Conservation (phyloP, 495 filamentous ascomycete genomes). For the Xylaria intraflava region DNA sequence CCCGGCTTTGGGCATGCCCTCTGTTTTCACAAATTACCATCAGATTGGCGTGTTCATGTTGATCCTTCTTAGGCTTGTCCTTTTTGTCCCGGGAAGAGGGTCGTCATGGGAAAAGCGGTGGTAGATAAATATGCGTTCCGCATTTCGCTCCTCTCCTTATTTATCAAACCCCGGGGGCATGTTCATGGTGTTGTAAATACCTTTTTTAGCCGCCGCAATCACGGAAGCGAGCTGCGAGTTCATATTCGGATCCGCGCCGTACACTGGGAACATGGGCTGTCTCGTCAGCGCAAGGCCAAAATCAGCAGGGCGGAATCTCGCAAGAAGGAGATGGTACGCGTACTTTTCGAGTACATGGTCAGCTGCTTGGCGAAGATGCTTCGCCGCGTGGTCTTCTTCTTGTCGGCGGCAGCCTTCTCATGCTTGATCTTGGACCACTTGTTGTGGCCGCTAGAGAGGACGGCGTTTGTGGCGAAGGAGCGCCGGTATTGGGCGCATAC, state of each 20-base stretch:
- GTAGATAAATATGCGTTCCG: too few species aligned
- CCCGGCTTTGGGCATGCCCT: constrained; percentile 69
- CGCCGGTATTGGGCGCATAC: constrained; percentile 42
- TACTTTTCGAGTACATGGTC: constrained; percentile 45
- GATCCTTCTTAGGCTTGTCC: constrained; percentile 3
- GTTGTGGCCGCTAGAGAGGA: constrained; percentile 65
- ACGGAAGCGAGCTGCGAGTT: constrained; percentile 69
- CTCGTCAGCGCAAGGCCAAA: constrained; percentile 1
- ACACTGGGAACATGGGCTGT: constrained; percentile 27
- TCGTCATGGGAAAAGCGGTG: not conserved
- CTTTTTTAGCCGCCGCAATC: constrained; percentile 76
- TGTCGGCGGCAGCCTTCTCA: constrained; percentile 78
- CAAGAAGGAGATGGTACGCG: constrained; percentile 12
- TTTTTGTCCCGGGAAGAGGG: not conserved
- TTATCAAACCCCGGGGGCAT: too few species aligned
- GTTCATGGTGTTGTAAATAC: constrained; percentile 30
- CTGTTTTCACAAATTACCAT: constrained; percentile 25
- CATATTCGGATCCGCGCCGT: constrained; percentile 61
- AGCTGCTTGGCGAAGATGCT: constrained; percentile 44
- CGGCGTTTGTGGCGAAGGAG: constrained; percentile 47
- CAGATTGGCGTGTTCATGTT: constrained; percentile 7
- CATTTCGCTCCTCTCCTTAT: too few species aligned
- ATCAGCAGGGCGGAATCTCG: constrained; percentile 8
- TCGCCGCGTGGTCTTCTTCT: constrained; percentile 45
- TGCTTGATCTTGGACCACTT: constrained; percentile 95